A percentile compares a stretch with the other conserved stretches of the same genome.
Conservation (phyloP, 1,139 yeast species). For the Kluyveromyces sp. region DNA sequence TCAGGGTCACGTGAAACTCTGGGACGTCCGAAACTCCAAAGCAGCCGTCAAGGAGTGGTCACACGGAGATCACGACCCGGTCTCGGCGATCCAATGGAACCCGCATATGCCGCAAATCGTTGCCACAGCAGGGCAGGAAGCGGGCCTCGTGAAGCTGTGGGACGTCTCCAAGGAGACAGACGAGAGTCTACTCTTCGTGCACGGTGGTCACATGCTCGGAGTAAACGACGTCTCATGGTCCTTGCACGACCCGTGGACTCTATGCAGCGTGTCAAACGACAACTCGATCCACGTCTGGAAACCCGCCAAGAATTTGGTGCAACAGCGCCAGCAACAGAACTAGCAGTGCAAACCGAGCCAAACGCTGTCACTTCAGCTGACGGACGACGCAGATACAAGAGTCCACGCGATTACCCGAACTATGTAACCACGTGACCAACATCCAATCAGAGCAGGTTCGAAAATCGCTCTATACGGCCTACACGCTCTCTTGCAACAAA, state of each 20-base stretch:
- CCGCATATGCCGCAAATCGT: constrained; percentile 52
- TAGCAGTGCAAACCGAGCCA: no score
- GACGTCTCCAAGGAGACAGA: constrained; percentile 41
- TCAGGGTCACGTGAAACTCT: constrained; percentile 49
- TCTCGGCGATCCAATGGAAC: constrained; percentile 76
- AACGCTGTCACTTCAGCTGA: no score
- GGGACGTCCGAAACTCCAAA: constrained; percentile 57
- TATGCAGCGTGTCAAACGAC: constrained; percentile 83
- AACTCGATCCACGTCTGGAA: constrained; percentile 85
- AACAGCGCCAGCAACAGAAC: constrained; percentile 1
- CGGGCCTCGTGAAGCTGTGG: constrained; percentile 65
- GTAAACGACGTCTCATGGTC: constrained; percentile 89
- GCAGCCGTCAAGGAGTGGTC: constrained; percentile 30
- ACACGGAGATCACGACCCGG: constrained; percentile 45
- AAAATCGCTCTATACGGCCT: not conserved
- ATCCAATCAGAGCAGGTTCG: constrained; percentile 6
- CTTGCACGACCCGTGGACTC: constrained; percentile 65
- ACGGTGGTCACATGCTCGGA: constrained; percentile 87
- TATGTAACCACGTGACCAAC: constrained; percentile 9
- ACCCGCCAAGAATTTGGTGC: constrained; percentile 38
- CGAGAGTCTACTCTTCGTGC: constrained; percentile 53
- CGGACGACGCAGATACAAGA: no score
- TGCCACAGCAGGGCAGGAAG: constrained; percentile 65
- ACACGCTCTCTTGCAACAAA: not conserved
- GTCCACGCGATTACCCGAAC: no score